A percentile compares a stretch with the other conserved stretches of the same genome.
These are phyloP conservation scores for Crithidia mellificae DNA, from an alignment of 208 protist species.

Conservation along the genomic window DNA sequence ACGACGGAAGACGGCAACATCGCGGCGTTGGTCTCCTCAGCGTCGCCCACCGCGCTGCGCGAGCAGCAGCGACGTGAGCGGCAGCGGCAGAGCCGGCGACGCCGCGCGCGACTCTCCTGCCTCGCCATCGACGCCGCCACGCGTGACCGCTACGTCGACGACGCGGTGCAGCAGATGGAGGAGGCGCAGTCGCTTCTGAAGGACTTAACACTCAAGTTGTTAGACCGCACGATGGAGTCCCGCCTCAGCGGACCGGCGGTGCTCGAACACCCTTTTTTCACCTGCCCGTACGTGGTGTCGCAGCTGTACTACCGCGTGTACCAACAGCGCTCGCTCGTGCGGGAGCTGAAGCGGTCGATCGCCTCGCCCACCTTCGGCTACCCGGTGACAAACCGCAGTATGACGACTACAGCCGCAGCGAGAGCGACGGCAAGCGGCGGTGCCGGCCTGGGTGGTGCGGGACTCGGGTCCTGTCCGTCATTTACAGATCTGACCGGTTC, in stretches of 20 bases:
- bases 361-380: background rate
- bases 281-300: constrained; percentile 70
- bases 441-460: background rate
- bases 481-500: constrained; percentile 6
- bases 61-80: constrained; percentile 22
- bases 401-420: no score
- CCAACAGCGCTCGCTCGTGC: constrained; percentile 24
- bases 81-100: constrained; percentile 17
- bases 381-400: no score
- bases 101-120: constrained; percentile 34
- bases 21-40: constrained; percentile 30
- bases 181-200: constrained; percentile 65
- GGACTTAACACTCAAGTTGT: constrained; percentile 64
- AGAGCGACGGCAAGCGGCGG: background rate
- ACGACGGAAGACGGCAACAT: constrained; percentile 25
- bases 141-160: constrained; percentile 38
- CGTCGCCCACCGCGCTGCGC: constrained; percentile 17
- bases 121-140: constrained; percentile 33
- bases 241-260: constrained; percentile 68
- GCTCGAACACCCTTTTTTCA: constrained; percentile 89
- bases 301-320: constrained; percentile 71
- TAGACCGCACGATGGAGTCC: constrained; percentile 54
- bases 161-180: constrained; percentile 47
- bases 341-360: constrained; percentile 3
- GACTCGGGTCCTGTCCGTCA: background rate